Base-by-base conservation (phyloP, 2,329 filamentous ascomycete genomes). In the Botrytis paeoniae region DNA sequence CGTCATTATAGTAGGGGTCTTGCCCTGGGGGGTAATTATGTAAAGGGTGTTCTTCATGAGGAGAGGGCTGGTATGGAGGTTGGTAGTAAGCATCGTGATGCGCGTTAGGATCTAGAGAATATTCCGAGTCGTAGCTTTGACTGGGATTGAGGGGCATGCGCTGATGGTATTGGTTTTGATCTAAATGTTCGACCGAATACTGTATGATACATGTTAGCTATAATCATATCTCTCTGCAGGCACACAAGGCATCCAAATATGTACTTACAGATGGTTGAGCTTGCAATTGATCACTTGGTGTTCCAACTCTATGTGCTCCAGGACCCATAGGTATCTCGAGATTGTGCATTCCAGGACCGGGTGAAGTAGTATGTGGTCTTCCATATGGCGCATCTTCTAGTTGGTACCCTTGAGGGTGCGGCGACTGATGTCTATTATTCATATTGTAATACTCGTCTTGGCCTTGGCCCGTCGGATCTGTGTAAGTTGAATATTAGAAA, bases 31-130 rank as follows among this genome's bases (percentile, higher is more conserved):
- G 72, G 57, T 73, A 79, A 43, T 73, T 74, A n/a, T 74, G 75
- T n/a, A 78, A 62, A 71, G 77, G 77, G 61, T 79, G 78, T 61
- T 79, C 80, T 74, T 81, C 79, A 51, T 78, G 77, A 57, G 78
- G 77, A 45, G 76, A 77, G 20, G 93, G 92, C 76, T 94, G 88
- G 82, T 97, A 97, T 1, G 93, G 92, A 77, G 92, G 89, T 78
- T 91, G 93, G 82, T 92, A 95, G 84, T 97, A 97, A 72, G 89
- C 89, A 82, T 97, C 93, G 80, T 96, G 93, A 79, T 97, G 94
- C 73, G 91, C 90, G 81, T 97, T 91, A 16, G 95, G 94, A 79
- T 94, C 90, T 74, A 97, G 83, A 6, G 90, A 86, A 81, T 96
- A 95, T 72, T 94, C 92, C 75, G 85, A 86, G 60, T 86, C 85